Evolutionary conservation across 257 asterid genomes (phyloP).

Genomic region (Plantago elongata): DNA sequence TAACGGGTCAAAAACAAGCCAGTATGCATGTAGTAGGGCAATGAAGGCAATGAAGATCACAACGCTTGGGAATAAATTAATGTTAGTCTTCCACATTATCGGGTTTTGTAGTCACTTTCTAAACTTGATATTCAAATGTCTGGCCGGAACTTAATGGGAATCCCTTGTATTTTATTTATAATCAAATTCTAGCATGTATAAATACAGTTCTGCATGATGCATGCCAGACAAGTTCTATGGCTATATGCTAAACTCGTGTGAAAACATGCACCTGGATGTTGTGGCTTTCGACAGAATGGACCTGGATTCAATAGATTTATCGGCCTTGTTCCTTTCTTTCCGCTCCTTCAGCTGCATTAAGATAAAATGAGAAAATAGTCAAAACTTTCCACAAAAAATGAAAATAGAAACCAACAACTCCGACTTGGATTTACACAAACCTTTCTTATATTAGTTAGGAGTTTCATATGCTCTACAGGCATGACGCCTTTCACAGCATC

Average conservation of each 20-base stretch:
- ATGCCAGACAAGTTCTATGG: background rate
- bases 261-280: constrained; percentile 63
- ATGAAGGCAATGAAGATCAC: too few relatives aligned
- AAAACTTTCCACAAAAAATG: background rate
- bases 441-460: constrained; percentile 91
- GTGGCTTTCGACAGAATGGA: constrained; percentile 71
- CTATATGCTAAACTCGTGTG: background rate
- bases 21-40: too few relatives aligned
- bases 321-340: constrained; percentile 55
- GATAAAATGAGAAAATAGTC: constrained; percentile 2
- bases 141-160: too few relatives aligned
- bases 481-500: constrained; percentile 85
- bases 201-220: background rate
- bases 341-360: constrained; percentile 71
- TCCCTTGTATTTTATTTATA: too few relatives aligned
- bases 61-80: too few relatives aligned
- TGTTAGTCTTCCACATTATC: too few relatives aligned
- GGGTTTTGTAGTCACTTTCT: too few relatives aligned
- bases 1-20: too few relatives aligned
- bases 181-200: too few relatives aligned
- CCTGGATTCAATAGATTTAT: constrained; percentile 45
- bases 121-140: too few relatives aligned
- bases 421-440: constrained; percentile 26
- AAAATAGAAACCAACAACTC: background rate
- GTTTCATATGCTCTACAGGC: constrained; percentile 96